Evolutionary conservation across 2,329 filamentous ascomycete genomes (phyloP), one percentile per base, ranked within the genome.

Genomic region (Aureobasidium sp.): DNA sequence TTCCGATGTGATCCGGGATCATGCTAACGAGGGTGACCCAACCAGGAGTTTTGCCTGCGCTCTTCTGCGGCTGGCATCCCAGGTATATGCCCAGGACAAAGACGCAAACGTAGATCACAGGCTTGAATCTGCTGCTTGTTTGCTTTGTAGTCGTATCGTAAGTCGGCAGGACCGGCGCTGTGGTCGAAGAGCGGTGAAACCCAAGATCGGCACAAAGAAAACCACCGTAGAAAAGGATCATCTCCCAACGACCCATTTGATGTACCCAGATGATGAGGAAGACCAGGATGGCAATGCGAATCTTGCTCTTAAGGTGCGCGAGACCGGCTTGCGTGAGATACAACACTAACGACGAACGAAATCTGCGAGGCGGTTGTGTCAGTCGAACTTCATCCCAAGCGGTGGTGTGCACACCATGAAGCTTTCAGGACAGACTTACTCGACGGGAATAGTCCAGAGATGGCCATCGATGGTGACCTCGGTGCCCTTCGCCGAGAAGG

Each of bases 181-280:
- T 4, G 6, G 45, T 10, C 4, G 19, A 17, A 17, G 27, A 15
- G 13, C 53, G 46, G 8, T 80, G 75, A 37, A 79, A 70, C 62
- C 84, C 80, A 38, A 79, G 62, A 67, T 85, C 82, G 2, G 82
- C 82, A 27, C 84, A 69, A 8, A 78, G 67, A 74, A 81, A 79
- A 33, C 82, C 82, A 27, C 72, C 75, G 27, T 80, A 73, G 67
- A 84, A 84, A 38, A 84, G 73, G 29, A 81, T 60, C 66, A 83
- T 74, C 65, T 84, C 81, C 79, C 80, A 84, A 40, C 78, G 73
- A 37, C 75, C 77, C 62, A 75, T 76, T 29, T 73, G 70, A 57
- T 81, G 78, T 25, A 74, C 71, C 64, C 81, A 51, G 47, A 51
- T 25, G 31, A 51, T 74, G 50, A 81, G 62, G 1, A 69, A 60